Base-by-base conservation (phyloP, 495 filamentous ascomycete genomes). In the Lophiotrema nucula region DNA sequence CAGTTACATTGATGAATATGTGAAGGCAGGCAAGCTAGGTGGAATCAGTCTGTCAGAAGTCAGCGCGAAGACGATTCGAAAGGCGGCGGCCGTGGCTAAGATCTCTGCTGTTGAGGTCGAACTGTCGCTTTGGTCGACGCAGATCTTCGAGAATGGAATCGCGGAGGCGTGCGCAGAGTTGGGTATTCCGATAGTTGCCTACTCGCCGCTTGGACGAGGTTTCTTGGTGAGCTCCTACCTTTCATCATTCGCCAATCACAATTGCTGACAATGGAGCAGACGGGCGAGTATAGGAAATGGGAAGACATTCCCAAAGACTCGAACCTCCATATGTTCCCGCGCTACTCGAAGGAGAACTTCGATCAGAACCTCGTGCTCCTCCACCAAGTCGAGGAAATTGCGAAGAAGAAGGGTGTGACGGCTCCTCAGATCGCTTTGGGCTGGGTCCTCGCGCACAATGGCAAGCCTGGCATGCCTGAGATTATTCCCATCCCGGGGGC, bases 401-500 rank as follows among this genome's bases (percentile, higher is more conserved):
- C 91, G 4, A 64, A 73, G 57, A 73, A 77, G 59, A 95, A 92
- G 76, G 82, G 81, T 12, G 81, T 81, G 60, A 88, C 86, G 11
- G 76, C 86, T 0, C 82, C 82, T 2, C 90, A 97, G 74, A 73
- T 96, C 31, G 91, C 89, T 11, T 74, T 96, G 50, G 80, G 74
- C 19, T 97, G 92, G 90, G 74, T 86, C 2, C 71, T 72, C 28
- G 73, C 73, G 2, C 67, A 84, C 52, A 79, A 81, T 42, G 73
- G 72, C 26, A 75, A 79, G 62, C 74, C 82, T 37, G 88, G 83
- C 12, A 77, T 85, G 68, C 82, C 84, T 12, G 79, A 76, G 3
- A 87, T 95, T 62, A 86, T 95, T 53, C 91, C 90, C 3, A 95
- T 96, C 60, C 91, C 90, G 0, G 90, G 91, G 13, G 82, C 85